Evolutionary conservation across 148 eudicot species (phyloP), one percentile per base, ranked within the genome.

Genomic region (Polygonum aviculare): DNA sequence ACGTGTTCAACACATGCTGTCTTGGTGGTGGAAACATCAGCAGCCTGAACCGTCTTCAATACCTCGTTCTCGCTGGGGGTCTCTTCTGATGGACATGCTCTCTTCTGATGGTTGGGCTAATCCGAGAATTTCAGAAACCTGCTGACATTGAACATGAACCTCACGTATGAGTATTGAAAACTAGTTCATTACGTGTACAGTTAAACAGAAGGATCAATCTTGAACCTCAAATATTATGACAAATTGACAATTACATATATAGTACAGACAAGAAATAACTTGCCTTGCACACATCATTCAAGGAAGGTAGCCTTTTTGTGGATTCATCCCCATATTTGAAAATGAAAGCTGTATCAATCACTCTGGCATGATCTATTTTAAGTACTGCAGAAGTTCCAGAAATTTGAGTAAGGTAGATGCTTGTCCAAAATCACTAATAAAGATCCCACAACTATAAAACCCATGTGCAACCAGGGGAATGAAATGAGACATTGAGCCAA

Each of bases 211-310:
- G 31, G 31, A 26, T 26, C 31, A 26, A 26, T 26, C 31, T 26
- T 26, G 31, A 26, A 26, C 31, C 31, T 26, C 31, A 26, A 26
- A 45, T 10, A 38, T 9, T 44, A 72, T 36, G 54, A 36, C 5
- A 72, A 45, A 12, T 21, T 36, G 54, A 36, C 5, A 72, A 45
- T 26, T 21, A 67, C 12, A 72, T 21, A 67, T 7, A 72, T 63
- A 6, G n/a, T 19, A 44, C 22, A 82, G 72, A 73, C 11, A 54
- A 38, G 57, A 78, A 45, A 55, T 33, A 26, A 77, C 88, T 78
- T 91, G 81, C 99, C 99, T 91, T 87, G 65, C 98, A 93, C 84
- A 96, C 81, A 83, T 84, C 81, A 77, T 81, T 89, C 84, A 96
- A 84, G 59, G 98, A 89, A 71, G 96, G 97, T 76, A 85, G 85